phyloP scores from a whole-genome alignment of 2,329 filamentous ascomycete genomes.

The Hyphodiscus sp. region DNA sequence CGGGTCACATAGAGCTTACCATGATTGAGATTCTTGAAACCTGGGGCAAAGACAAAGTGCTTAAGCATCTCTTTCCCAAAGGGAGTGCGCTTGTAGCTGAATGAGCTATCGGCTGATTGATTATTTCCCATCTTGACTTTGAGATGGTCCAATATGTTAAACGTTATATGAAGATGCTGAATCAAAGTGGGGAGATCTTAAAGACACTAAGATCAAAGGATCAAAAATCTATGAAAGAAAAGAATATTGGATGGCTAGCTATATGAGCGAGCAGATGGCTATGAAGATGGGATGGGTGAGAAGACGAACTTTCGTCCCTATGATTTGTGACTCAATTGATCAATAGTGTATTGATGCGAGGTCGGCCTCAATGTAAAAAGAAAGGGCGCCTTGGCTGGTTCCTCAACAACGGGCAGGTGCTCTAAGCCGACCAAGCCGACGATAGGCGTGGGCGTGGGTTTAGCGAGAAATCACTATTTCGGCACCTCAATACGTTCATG shows the following conservation, averaged over 20 bases:
- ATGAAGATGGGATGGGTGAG: not conserved
- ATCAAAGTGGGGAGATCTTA: not conserved
- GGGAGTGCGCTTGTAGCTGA: conserved; percentile 20
- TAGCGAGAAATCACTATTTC: not conserved
- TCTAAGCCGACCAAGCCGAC: not conserved
- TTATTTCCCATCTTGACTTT: conserved; percentile 10
- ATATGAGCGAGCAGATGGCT: not conserved
- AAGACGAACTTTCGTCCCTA: not conserved
- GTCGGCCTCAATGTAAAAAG: not conserved
- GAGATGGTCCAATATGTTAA: no score
- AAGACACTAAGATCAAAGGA: not conserved
- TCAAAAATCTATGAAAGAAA: not conserved
- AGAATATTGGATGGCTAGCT: not conserved
- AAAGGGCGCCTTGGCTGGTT: not conserved
- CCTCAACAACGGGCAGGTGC: not conserved
- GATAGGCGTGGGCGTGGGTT: not conserved
- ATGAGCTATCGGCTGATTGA: not conserved
- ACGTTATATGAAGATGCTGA: not conserved
- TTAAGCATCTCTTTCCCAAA: conserved; percentile 31
- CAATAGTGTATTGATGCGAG: not conserved
- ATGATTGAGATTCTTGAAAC: conserved; percentile 32
- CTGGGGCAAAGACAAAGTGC: conserved; percentile 29
- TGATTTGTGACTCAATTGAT: not conserved
- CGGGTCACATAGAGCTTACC: conserved; percentile 18
- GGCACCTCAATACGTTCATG: not conserved